Percentiles rank a stretch among this genome's conserved stretches.
Evolutionary conservation across 495 filamentous ascomycete genomes (phyloP).

Genomic region (Pyronema domesticum): DNA sequence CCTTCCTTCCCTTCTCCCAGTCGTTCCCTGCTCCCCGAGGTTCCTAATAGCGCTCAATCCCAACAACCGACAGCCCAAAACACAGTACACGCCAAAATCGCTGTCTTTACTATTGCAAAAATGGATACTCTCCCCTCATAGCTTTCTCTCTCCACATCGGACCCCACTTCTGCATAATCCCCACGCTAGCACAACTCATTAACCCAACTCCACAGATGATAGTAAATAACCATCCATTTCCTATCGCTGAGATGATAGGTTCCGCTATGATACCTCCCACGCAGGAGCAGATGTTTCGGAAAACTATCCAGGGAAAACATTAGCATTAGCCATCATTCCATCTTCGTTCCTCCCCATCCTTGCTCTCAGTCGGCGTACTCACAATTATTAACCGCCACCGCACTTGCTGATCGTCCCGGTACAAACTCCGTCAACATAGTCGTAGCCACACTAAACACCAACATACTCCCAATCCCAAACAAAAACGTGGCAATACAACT

Average conservation of each 20-base stretch:
- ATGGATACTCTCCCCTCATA: not conserved
- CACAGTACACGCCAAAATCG: slow-evolving; percentile 3
- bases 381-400: slow-evolving; percentile 69
- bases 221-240: slow-evolving; percentile 80
- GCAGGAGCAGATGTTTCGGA: slow-evolving; percentile 73
- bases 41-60: too few relatives aligned
- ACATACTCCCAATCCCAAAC: slow-evolving; percentile 76
- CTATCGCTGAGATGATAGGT: slow-evolving; percentile 63
- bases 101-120: not conserved
- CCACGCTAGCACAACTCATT: slow-evolving; percentile 23
- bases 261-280: slow-evolving; percentile 56
- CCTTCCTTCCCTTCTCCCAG: too few relatives aligned
- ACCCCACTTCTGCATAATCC: slow-evolving; percentile 16
- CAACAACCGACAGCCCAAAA: not conserved
- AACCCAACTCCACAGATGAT: slow-evolving; percentile 50
- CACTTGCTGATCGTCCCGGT: slow-evolving; percentile 51
- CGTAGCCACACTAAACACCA: slow-evolving; percentile 62
- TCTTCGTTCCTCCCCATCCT: too few relatives aligned
- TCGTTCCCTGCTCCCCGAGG: too few relatives aligned
- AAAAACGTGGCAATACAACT: slow-evolving; percentile 63
- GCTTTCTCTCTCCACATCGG: not conserved
- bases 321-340: not conserved
- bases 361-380: too few relatives aligned
- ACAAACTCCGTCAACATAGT: slow-evolving; percentile 88
- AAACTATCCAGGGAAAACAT: slow-evolving; percentile 27